Conservation (phyloP, 768 basidiomycete species). For the Asterophora parasitica region DNA sequence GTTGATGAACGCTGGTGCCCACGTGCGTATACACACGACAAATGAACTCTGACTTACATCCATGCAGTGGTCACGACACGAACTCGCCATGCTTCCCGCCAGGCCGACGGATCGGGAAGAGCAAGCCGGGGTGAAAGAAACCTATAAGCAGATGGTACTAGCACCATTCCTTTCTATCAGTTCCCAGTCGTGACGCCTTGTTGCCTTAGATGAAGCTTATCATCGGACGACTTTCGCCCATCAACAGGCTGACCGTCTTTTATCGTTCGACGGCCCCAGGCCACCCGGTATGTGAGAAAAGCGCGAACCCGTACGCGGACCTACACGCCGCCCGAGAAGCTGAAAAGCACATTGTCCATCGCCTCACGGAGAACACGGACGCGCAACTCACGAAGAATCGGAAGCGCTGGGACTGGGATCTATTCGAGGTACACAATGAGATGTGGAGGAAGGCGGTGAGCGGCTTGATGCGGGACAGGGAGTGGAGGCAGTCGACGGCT, state of each 20-base stretch:
- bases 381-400: constrained; percentile 18
- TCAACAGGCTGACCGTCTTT: constrained; percentile 17
- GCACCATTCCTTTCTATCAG: too few species aligned
- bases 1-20: constrained; percentile 25
- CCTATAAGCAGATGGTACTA: constrained; percentile 25
- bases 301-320: constrained; percentile 18
- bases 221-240: constrained; percentile 18
- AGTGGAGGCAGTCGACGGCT: constrained; percentile 12
- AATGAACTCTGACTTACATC: neutral
- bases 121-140: constrained; percentile 23
- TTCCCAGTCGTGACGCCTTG: neutral
- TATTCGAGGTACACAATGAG: constrained; percentile 21
- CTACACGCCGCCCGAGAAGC: constrained; percentile 12
- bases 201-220: constrained; percentile 17
- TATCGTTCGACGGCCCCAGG: constrained; percentile 26
- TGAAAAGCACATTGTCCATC: constrained; percentile 17
- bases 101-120: constrained; percentile 20
- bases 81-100: constrained; percentile 24
- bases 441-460: constrained; percentile 18
- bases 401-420: constrained; percentile 25
- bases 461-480: constrained; percentile 14
- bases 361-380: constrained; percentile 18
- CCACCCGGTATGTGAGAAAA: constrained; percentile 20
- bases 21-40: constrained; percentile 14
- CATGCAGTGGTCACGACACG: constrained; percentile 24